Conservation (phyloP, 371 early-diverging fungal genomes). For the Mucor indicus region DNA sequence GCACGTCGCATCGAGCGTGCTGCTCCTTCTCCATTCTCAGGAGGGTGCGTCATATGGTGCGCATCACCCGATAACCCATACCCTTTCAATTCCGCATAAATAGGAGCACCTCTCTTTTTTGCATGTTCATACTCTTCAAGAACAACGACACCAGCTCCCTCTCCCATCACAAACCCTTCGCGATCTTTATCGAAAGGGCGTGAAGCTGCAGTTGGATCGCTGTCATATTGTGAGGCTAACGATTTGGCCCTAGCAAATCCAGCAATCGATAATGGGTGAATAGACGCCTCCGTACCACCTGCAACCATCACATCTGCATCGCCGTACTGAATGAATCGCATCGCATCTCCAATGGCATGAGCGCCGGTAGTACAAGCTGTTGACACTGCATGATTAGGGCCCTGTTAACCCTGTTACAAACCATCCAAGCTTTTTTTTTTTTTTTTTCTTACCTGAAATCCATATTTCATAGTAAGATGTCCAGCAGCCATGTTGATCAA, state of each 20-base stretch:
- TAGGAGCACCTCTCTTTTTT: constrained; percentile 73
- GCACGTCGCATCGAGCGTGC: constrained; percentile 83
- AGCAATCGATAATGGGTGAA: constrained; percentile 84
- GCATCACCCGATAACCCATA: constrained; percentile 94
- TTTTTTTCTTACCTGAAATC: constrained; percentile 56
- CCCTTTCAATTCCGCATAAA: constrained; percentile 89
- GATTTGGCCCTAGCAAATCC: constrained; percentile 92
- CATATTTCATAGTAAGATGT: constrained; percentile 85
- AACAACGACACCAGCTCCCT: constrained; percentile 91
- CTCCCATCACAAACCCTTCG: constrained; percentile 94
- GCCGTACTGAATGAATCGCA: constrained; percentile 85
- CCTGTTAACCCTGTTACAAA: constrained; percentile 34
- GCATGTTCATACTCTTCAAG: constrained; percentile 93
- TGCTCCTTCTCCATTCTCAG: constrained; percentile 84
- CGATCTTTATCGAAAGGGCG: constrained; percentile 89
- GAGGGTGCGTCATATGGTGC: constrained; percentile 93
- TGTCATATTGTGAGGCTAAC: constrained; percentile 75
- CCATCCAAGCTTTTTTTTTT: background rate
- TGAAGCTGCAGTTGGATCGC: constrained; percentile 72
- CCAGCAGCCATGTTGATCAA: constrained; percentile 95
- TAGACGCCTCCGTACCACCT: constrained; percentile 88
- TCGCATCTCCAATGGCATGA: constrained; percentile 91
- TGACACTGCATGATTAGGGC: constrained; percentile 90
- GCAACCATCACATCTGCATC: constrained; percentile 97
- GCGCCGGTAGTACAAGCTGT: constrained; percentile 97